Evolutionary conservation across 352 stramenopile species (phyloP).

Genomic region (Peronosclerospora sorghi): DNA sequence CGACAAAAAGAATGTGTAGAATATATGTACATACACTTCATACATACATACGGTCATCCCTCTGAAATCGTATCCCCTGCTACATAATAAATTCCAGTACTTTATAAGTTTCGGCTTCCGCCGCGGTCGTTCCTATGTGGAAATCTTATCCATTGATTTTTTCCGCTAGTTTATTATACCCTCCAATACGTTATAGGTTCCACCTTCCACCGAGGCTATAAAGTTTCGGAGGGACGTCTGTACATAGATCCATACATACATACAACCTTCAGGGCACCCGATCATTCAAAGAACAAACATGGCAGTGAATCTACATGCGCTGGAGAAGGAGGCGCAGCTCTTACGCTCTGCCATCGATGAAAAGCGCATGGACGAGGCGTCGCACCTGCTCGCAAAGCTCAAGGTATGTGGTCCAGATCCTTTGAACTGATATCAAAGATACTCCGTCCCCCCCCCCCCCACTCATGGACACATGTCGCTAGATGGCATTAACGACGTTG

Average conservation of each 20-base stretch:
- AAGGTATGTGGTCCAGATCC: constrained; percentile 28
- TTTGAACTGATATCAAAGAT: not conserved
- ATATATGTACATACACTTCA: not conserved
- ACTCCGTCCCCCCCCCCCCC: not conserved
- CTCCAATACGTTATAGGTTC: too few species aligned
- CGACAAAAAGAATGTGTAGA: not conserved
- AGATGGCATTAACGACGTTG: constrained; percentile 81
- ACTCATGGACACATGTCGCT: not conserved
- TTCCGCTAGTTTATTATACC: too few species aligned
- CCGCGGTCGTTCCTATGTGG: too few species aligned
- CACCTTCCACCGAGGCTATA: too few species aligned
- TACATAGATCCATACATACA: not conserved
- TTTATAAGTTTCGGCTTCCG: too few species aligned
- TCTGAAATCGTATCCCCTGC: too few species aligned
- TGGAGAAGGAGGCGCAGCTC: constrained; percentile 54
- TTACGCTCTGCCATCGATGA: constrained; percentile 47
- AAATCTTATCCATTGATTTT: too few species aligned
- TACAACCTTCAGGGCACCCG: constrained; percentile 2
- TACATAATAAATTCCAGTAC: too few species aligned
- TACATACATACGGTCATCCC: not conserved
- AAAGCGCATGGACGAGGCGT: constrained; percentile 34
- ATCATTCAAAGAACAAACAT: constrained; percentile 15
- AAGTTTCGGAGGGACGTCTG: too few species aligned
- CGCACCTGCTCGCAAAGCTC: constrained; percentile 37
- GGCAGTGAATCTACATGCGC: constrained; percentile 26